phyloP scores from a whole-genome alignment of 148 eudicot genomes.

The Heliamphora exappendiculata region DNA sequence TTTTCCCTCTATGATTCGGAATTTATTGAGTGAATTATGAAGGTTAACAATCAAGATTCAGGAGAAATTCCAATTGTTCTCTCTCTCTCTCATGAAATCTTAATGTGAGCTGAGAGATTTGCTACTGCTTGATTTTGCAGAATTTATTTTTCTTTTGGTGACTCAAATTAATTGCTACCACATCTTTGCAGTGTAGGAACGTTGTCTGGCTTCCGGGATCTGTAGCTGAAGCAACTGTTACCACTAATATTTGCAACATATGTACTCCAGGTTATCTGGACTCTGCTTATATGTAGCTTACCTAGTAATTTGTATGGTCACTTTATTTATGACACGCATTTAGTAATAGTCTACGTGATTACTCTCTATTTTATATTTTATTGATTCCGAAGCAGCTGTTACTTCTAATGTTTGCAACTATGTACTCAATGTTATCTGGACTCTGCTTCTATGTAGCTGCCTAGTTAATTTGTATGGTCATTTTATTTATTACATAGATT shows the following conservation, averaged over 20 bases:
- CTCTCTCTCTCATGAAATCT: neutral
- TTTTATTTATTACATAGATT: neutral
- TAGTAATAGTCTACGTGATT: no score
- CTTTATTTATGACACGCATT: no score
- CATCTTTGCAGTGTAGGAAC: constrained; percentile 64
- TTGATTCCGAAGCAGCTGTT: constrained; percentile 77
- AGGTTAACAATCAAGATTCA: neutral
- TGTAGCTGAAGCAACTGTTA: constrained; percentile 68
- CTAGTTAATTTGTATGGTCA: neutral
- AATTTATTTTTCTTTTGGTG: constrained; percentile 2
- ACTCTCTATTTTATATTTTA: no score
- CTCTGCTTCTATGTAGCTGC: neutral
- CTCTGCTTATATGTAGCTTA: neutral
- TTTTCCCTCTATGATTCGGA: neutral
- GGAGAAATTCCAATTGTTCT: neutral
- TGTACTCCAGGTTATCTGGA: constrained; percentile 69
- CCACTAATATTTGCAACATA: constrained; percentile 58
- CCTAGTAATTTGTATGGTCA: neutral
- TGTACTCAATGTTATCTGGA: constrained; percentile 67
- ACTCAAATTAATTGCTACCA: constrained; percentile 7
- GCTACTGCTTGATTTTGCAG: neutral
- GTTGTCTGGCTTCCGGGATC: constrained; percentile 98
- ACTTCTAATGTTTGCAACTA: constrained; percentile 62
- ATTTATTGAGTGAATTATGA: neutral
- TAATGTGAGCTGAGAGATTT: neutral